phyloP scores from a whole-genome alignment of 139 green algal genomes.

The Chlorella sp. region DNA sequence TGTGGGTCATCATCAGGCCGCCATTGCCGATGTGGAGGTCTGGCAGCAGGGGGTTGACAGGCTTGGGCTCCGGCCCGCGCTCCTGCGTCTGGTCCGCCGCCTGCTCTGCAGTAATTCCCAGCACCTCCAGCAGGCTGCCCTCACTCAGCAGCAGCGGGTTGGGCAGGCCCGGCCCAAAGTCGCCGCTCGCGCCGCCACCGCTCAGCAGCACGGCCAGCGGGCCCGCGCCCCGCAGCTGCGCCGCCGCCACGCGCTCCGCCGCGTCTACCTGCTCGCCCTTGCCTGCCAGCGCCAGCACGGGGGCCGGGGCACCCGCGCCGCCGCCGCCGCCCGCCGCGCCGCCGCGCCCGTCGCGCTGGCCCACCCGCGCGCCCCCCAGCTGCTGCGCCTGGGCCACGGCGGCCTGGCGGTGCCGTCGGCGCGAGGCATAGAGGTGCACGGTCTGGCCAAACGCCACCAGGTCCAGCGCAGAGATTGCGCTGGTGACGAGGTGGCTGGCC shows the following conservation, averaged over 20 bases:
- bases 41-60: constrained; percentile 10
- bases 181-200: not conserved
- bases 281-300: not conserved
- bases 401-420: no score
- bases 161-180: not conserved
- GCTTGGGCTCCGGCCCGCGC: not conserved
- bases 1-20: not conserved
- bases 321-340: not conserved
- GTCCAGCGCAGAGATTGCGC: not conserved
- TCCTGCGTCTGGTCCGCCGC: not conserved
- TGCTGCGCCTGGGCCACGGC: no score
- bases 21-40: constrained; percentile 23
- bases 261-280: not conserved
- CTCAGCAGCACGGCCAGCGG: constrained; percentile 13
- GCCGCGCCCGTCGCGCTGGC: not conserved
- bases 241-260: not conserved
- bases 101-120: not conserved
- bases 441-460: not conserved
- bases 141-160: not conserved
- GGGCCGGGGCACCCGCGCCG: not conserved
- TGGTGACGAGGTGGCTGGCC: not conserved
- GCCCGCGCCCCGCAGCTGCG: no score
- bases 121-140: not conserved
- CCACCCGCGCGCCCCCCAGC: not conserved
- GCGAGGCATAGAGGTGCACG: no score